Evolutionary conservation across 352 stramenopile species (phyloP).

Genomic region (Globisporangium parvum): DNA sequence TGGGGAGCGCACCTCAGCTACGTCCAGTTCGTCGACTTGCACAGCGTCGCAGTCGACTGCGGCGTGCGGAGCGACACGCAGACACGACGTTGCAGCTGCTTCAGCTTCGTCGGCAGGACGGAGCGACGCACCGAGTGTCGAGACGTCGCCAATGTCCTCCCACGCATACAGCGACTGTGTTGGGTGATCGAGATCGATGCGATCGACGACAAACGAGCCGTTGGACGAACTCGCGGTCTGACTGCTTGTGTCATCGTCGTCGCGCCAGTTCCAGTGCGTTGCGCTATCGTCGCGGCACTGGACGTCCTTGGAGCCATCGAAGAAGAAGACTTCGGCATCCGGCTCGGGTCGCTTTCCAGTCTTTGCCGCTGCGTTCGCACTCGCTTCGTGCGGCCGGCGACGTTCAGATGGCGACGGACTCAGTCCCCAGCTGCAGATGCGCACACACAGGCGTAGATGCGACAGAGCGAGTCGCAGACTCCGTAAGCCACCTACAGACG

Average conservation of each 20-base stretch:
- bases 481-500: neutral
- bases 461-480: neutral
- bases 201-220: neutral
- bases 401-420: neutral
- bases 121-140: neutral
- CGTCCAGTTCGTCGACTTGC: constrained; percentile 47
- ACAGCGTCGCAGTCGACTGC: constrained; percentile 11
- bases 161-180: constrained; percentile 20
- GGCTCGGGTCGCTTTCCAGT: neutral
- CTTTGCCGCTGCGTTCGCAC: no score
- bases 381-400: neutral
- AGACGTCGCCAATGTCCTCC: constrained; percentile 35
- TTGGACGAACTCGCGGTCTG: constrained; percentile 13
- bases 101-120: neutral
- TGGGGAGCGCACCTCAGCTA: constrained; percentile 45
- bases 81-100: constrained; percentile 11
- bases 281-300: constrained; percentile 2
- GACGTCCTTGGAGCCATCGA: constrained; percentile 28
- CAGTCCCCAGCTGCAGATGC: neutral
- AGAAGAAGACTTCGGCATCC: constrained; percentile 32
- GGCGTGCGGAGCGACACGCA: constrained; percentile 12
- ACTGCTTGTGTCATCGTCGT: constrained; percentile 15
- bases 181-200: neutral
- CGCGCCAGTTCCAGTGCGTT: constrained; percentile 1
- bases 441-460: neutral